A percentile compares a stretch with the other conserved stretches of the same genome.
Conservation (phyloP, 371 early-diverging fungal genomes). For the Mortierella sp. region DNA sequence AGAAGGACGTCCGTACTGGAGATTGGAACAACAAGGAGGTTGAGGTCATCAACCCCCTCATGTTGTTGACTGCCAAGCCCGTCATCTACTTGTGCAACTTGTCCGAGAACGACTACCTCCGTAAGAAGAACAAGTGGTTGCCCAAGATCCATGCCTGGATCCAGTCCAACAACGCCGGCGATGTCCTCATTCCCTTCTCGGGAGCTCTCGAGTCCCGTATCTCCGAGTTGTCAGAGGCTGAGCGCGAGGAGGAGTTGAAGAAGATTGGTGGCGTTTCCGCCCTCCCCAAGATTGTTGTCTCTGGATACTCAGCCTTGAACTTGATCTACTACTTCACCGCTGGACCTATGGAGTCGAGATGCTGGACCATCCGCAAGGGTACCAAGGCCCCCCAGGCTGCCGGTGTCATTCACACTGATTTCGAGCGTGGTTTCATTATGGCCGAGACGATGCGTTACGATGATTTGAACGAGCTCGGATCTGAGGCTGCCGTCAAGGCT, state of each 20-base stretch:
- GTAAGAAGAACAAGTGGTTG: slow-evolving; percentile 80
- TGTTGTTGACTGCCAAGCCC: slow-evolving; percentile 94
- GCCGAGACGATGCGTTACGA: slow-evolving; percentile 92
- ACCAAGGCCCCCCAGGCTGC: slow-evolving; percentile 96
- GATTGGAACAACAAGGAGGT: slow-evolving; percentile 75
- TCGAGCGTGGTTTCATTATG: slow-evolving; percentile 92
- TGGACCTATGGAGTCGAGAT: slow-evolving; percentile 80
- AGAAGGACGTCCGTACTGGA: slow-evolving; percentile 73
- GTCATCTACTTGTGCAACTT: slow-evolving; percentile 95
- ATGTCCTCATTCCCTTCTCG: slow-evolving; percentile 93
- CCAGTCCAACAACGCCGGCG: slow-evolving; percentile 89
- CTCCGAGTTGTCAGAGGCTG: slow-evolving; percentile 61
- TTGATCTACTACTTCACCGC: slow-evolving; percentile 94
- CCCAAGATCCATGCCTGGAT: slow-evolving; percentile 91
- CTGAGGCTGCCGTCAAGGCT: slow-evolving; percentile 82
- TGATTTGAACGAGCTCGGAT: slow-evolving; percentile 79
- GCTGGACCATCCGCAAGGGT: slow-evolving; percentile 69
- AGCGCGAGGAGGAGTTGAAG: slow-evolving; percentile 60
- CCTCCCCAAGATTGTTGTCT: slow-evolving; percentile 82
- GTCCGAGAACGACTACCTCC: slow-evolving; percentile 78
- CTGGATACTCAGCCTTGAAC: slow-evolving; percentile 91
- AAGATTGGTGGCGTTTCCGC: slow-evolving; percentile 64
- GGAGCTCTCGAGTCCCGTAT: slow-evolving; percentile 81
- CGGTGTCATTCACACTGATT: slow-evolving; percentile 91
- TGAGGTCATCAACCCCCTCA: slow-evolving; percentile 84